A percentile compares a stretch with the other conserved stretches of the same genome.
phyloP scores from a whole-genome alignment of 1,139 yeast genomes.

The Pichia kudriavzevii region DNA sequence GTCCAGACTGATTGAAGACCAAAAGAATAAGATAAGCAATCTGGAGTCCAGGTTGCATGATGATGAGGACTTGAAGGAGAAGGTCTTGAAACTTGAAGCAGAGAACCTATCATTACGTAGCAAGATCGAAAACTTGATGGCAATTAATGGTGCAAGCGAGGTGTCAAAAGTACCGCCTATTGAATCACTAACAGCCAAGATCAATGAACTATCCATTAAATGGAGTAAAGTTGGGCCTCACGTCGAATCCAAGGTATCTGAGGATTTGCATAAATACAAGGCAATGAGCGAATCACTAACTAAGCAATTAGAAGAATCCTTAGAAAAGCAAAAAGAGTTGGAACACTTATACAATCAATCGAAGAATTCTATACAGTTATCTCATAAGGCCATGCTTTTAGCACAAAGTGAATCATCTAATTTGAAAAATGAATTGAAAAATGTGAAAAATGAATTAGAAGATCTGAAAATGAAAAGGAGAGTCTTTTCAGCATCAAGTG shows the following conservation, averaged over 20 bases:
- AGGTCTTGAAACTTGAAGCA: slow-evolving; percentile 41
- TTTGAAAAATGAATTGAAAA: slow-evolving; percentile 49
- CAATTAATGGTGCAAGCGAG: slow-evolving; percentile 26
- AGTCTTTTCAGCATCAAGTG: slow-evolving; percentile 24
- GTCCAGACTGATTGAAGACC: slow-evolving; percentile 48
- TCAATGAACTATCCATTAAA: slow-evolving; percentile 8
- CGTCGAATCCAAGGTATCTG: background rate
- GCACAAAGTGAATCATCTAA: slow-evolving; percentile 65
- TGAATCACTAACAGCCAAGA: slow-evolving; percentile 6
- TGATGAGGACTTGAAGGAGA: slow-evolving; percentile 39
- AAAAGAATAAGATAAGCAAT: slow-evolving; percentile 39
- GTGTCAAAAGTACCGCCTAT: slow-evolving; percentile 3
- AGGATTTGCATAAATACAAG: slow-evolving; percentile 28
- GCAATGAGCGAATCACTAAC: slow-evolving; percentile 18
- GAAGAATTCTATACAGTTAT: slow-evolving; percentile 61
- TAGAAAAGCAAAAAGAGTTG: slow-evolving; percentile 24
- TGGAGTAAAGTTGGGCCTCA: slow-evolving; percentile 10
- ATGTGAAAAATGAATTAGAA: slow-evolving; percentile 58
- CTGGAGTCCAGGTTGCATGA: slow-evolving; percentile 38
- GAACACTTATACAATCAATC: slow-evolving; percentile 64
- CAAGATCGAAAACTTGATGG: slow-evolving; percentile 39
- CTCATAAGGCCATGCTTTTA: slow-evolving; percentile 65
- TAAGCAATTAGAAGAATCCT: slow-evolving; percentile 16
- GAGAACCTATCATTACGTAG: slow-evolving; percentile 38
- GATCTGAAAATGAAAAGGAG: slow-evolving; percentile 51